phyloP scores from a whole-genome alignment of 495 filamentous ascomycete species.

The Cryomyces minteri region DNA sequence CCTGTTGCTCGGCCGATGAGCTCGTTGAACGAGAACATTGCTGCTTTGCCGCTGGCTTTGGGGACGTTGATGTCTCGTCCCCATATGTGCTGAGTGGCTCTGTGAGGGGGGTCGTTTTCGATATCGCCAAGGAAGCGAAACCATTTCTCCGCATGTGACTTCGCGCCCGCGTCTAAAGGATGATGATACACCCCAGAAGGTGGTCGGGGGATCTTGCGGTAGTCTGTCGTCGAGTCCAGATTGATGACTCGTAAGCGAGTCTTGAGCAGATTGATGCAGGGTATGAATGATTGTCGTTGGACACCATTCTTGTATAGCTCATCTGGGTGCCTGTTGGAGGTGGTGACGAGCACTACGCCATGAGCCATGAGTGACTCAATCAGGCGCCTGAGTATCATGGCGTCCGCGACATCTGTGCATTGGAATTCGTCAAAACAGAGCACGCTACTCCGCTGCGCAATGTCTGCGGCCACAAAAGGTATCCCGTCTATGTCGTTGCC shows the following conservation, averaged over 20 bases:
- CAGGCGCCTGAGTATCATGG: conserved; percentile 85
- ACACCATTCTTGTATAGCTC: conserved; percentile 97
- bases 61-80: conserved; percentile 79
- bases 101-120: conserved; percentile 53
- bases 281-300: conserved; percentile 86
- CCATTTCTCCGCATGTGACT: conserved; percentile 78
- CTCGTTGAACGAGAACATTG: conserved; percentile 79
- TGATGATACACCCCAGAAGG: conserved; percentile 85
- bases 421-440: conserved; percentile 99
- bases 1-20: conserved; percentile 73
- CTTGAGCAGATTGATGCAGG: conserved; percentile 84
- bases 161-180: conserved; percentile 60
- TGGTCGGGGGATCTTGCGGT: conserved; percentile 88
- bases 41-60: conserved; percentile 68
- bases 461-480: conserved; percentile 81
- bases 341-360: conserved; percentile 90
- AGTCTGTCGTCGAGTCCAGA: conserved; percentile 87
- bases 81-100: conserved; percentile 75
- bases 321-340: conserved; percentile 89
- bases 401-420: conserved; percentile 95
- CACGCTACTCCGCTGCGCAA: conserved; percentile 69
- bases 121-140: conserved; percentile 84
- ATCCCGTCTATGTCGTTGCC: conserved; percentile 85
- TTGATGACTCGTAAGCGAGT: conserved; percentile 71
- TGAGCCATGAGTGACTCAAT: conserved; percentile 84